Conservation (phyloP, 2,329 filamentous ascomycete species). For the Cercospora janseana region DNA sequence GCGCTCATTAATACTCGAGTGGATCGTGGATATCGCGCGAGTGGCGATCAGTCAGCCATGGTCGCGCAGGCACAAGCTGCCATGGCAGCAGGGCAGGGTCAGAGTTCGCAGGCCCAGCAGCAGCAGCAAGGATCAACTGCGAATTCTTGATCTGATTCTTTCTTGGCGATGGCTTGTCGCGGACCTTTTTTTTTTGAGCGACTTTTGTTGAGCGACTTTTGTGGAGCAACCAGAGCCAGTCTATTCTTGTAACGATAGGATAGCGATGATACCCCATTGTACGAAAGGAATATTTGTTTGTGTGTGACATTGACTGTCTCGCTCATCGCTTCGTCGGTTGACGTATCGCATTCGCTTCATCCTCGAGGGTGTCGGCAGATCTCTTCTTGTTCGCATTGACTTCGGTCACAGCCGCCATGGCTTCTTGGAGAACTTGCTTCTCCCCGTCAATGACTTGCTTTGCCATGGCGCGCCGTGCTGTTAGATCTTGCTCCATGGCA, state of each 20-base stretch:
- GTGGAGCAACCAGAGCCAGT: no score
- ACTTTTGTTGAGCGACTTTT: conserved; percentile 11
- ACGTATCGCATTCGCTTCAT: conserved; percentile 25
- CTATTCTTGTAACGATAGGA: conserved; percentile 22
- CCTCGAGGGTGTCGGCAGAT: conserved; percentile 25
- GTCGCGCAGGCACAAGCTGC: conserved; percentile 20
- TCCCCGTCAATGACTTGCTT: conserved; percentile 68
- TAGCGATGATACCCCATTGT: conserved; percentile 31
- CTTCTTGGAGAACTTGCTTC: conserved; percentile 62
- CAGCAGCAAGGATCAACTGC: conserved; percentile 3
- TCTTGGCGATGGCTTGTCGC: conserved; percentile 7
- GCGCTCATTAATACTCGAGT: conserved; percentile 38
- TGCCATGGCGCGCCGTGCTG: conserved; percentile 54
- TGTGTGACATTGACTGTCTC: neutral
- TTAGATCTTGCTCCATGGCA: conserved; percentile 48
- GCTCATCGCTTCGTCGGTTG: conserved; percentile 24
- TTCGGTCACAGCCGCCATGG: conserved; percentile 37
- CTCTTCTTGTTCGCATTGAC: conserved; percentile 25
- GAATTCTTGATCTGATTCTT: conserved; percentile 1
- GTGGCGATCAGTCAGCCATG: conserved; percentile 28
- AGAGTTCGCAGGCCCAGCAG: neutral
- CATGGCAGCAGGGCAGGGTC: conserved; percentile 16
- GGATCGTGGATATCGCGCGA: conserved; percentile 45
- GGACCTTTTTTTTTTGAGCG: no score
- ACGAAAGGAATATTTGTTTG: conserved; percentile 19